Conservation (phyloP, 169 alveolate species). For the Perkinsus chesapeaki region DNA sequence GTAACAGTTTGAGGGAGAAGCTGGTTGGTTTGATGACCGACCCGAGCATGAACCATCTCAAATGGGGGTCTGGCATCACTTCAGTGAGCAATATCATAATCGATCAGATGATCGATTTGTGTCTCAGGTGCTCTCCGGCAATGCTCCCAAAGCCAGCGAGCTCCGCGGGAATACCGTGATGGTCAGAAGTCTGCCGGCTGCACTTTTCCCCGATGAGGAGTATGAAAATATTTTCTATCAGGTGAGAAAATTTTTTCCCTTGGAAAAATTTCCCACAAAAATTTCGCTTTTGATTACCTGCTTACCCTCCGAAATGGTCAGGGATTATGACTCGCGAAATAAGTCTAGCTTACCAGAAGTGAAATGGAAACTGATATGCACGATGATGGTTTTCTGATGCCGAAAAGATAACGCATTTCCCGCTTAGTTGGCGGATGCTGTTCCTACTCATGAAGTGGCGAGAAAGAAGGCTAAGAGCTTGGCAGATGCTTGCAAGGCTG, state of each 20-base stretch:
- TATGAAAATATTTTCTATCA: background rate
- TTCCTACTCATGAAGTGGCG: background rate
- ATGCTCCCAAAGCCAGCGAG: background rate
- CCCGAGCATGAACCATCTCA: background rate
- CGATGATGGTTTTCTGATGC: background rate
- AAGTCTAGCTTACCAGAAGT: too few relatives aligned
- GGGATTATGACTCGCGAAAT: too few relatives aligned
- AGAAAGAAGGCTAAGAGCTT: background rate
- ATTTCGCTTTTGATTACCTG: too few relatives aligned
- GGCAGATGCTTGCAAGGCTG: background rate
- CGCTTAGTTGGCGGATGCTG: background rate
- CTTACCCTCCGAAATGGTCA: too few relatives aligned
- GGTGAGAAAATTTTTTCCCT: background rate
- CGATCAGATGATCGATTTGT: background rate
- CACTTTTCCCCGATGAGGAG: background rate
- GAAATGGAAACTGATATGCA: background rate
- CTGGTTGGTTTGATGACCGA: background rate
- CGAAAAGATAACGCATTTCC: too few relatives aligned
- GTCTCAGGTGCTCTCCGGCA: background rate
- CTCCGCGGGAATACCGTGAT: background rate
- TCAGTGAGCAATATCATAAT: background rate
- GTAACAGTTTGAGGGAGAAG: background rate
- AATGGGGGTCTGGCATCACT: background rate
- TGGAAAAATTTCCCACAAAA: too few relatives aligned
- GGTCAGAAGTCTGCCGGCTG: background rate